These are phyloP conservation scores for Lasiodiplodia citricola DNA, from an alignment of 2,329 filamentous ascomycete genomes.

Conservation along the genomic window DNA sequence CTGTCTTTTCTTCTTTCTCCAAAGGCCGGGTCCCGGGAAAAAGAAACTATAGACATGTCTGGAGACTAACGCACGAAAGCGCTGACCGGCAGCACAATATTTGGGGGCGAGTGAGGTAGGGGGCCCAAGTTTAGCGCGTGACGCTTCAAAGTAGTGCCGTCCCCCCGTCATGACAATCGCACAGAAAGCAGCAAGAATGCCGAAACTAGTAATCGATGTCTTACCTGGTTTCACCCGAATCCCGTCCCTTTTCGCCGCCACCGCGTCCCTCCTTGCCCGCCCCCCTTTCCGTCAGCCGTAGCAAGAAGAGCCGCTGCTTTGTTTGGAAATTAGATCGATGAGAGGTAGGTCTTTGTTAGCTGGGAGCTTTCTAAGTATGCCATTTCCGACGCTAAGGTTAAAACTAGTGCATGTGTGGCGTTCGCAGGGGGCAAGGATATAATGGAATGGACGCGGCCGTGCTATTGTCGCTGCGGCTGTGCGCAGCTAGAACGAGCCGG, in stretches of 20 bases:
- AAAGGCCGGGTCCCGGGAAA: background rate
- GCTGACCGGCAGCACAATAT: background rate
- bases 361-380: background rate
- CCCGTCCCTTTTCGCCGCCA: background rate
- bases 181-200: conserved; percentile 13
- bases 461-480: conserved; percentile 1
- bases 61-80: background rate
- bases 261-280: background rate
- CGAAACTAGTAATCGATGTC: conserved; percentile 14
- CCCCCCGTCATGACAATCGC: background rate
- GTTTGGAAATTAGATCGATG: background rate
- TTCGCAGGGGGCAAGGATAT: background rate
- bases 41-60: background rate
- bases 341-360: background rate
- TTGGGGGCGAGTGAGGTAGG: background rate
- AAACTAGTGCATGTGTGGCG: background rate
- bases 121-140: conserved; percentile 4
- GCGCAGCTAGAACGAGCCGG: background rate
- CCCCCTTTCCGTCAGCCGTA: conserved; percentile 3
- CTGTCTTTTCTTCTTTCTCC: background rate
- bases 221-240: background rate
- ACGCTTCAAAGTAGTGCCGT: conserved; percentile 12
- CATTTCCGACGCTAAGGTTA: background rate
- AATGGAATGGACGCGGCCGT: background rate
- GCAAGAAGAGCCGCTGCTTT: background rate